A percentile compares a stretch with the other conserved stretches of the same genome.
Evolutionary conservation across 345 rosid species (phyloP).

Genomic region (Anacardium occidentale): DNA sequence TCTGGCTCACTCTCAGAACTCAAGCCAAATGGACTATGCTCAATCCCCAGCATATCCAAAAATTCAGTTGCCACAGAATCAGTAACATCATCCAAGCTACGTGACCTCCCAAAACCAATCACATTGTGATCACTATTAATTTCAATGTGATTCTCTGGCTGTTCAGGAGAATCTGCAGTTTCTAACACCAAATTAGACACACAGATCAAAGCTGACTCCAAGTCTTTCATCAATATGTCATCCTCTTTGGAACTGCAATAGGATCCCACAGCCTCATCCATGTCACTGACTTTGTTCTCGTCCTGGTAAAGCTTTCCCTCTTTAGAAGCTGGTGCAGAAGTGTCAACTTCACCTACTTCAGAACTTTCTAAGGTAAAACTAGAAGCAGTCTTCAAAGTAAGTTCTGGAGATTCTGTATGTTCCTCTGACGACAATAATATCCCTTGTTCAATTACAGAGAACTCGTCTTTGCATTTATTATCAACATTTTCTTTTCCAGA

Average conservation of each 20-base stretch:
- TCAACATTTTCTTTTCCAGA: constrained; percentile 34
- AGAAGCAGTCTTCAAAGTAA: constrained; percentile 20
- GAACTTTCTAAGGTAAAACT: constrained; percentile 28
- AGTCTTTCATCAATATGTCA: constrained; percentile 59
- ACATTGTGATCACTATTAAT: constrained; percentile 29
- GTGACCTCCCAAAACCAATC: constrained; percentile 38
- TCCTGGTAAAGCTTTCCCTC: constrained; percentile 31
- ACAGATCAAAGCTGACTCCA: constrained; percentile 66
- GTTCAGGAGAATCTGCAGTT: constrained; percentile 54
- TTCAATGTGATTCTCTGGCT: constrained; percentile 37
- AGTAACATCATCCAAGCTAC: constrained; percentile 51
- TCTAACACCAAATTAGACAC: constrained; percentile 60
- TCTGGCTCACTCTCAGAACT: constrained; percentile 86
- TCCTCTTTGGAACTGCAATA: constrained; percentile 28
- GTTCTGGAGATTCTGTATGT: constrained; percentile 29
- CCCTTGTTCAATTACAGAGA: constrained; percentile 40
- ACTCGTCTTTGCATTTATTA: constrained; percentile 43
- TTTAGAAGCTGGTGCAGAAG: constrained; percentile 30
- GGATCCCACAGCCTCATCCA: constrained; percentile 22
- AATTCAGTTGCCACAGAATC: constrained; percentile 78
- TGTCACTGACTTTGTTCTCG: constrained; percentile 21
- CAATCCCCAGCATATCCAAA: constrained; percentile 78
- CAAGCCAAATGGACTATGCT: constrained; percentile 65
- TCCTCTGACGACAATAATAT: constrained; percentile 36
- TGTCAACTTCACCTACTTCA: constrained; percentile 33